Percentiles rank a stretch among this genome's conserved stretches.
Evolutionary conservation across 495 filamentous ascomycete genomes (phyloP).

Genomic region (Polyplosphaeria fusca): DNA sequence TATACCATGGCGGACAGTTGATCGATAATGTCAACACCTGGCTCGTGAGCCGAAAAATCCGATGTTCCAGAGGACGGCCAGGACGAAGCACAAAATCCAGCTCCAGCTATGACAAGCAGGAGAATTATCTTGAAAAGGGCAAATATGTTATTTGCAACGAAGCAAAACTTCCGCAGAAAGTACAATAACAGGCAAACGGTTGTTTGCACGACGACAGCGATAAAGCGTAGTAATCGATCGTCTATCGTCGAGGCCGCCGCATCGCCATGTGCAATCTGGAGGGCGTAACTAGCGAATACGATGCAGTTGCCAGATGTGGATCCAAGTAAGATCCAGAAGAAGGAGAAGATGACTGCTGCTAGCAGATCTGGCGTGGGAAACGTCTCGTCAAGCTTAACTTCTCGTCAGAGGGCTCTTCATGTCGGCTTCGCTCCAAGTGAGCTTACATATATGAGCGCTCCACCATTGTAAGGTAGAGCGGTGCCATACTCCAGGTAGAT

Average conservation of each 20-base stretch:
- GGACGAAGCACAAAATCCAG: slow-evolving; percentile 10
- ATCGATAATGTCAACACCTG: slow-evolving; percentile 3
- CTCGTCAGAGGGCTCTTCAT: not conserved
- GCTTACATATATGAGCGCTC: slow-evolving; percentile 13
- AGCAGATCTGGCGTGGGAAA: not conserved
- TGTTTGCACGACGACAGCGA: not conserved
- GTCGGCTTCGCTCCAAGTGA: not conserved
- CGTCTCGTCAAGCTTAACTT: slow-evolving; percentile 5
- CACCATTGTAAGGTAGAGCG: slow-evolving; percentile 10
- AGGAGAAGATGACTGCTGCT: slow-evolving; percentile 5
- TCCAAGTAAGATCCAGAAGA: slow-evolving; percentile 5
- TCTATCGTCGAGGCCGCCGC: not conserved
- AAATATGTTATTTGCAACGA: slow-evolving; percentile 6
- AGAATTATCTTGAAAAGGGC: slow-evolving; percentile 14
- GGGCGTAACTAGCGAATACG: not conserved
- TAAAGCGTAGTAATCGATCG: not conserved
- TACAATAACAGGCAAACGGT: not conserved
- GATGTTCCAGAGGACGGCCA: not conserved
- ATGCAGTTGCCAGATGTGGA: not conserved
- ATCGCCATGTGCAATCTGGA: not conserved
- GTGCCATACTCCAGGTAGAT: slow-evolving; percentile 12
- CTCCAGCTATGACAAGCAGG: slow-evolving; percentile 7
- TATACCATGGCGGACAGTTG: slow-evolving; percentile 7
- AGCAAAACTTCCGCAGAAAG: not conserved
- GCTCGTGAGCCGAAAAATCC: not conserved